phyloP scores from a whole-genome alignment of 2,329 filamentous ascomycete genomes.

The Camillea tinctor region DNA sequence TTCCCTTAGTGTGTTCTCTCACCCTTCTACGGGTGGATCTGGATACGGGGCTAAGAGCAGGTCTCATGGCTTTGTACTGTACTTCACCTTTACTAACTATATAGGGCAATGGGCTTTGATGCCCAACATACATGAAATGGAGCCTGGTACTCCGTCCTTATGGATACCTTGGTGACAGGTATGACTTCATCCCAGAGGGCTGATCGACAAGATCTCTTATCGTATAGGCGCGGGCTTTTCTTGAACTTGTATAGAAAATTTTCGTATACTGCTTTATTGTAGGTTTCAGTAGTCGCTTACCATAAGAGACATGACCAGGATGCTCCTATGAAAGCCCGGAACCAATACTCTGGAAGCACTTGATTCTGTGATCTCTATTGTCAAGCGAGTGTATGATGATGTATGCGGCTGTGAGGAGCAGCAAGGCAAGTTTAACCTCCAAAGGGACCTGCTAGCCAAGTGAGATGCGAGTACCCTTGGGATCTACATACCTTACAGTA shows the following conservation, averaged over 20 bases:
- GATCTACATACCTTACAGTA: background rate
- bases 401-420: background rate
- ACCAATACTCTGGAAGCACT: background rate
- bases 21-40: background rate
- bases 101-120: background rate
- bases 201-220: background rate
- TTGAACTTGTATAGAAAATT: background rate
- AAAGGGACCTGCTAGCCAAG: background rate
- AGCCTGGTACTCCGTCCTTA: background rate
- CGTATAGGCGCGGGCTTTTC: background rate
- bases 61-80: background rate
- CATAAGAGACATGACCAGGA: background rate
- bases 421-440: background rate
- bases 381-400: background rate
- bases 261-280: background rate
- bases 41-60: background rate
- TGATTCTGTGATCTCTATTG: background rate
- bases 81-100: background rate
- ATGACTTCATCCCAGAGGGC: background rate
- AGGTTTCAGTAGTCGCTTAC: background rate
- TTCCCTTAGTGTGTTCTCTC: background rate
- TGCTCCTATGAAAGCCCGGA: background rate
- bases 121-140: background rate
- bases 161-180: background rate
- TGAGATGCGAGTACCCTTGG: background rate